phyloP scores from a whole-genome alignment of 768 basidiomycete genomes.

The Gyrodon lividus region DNA sequence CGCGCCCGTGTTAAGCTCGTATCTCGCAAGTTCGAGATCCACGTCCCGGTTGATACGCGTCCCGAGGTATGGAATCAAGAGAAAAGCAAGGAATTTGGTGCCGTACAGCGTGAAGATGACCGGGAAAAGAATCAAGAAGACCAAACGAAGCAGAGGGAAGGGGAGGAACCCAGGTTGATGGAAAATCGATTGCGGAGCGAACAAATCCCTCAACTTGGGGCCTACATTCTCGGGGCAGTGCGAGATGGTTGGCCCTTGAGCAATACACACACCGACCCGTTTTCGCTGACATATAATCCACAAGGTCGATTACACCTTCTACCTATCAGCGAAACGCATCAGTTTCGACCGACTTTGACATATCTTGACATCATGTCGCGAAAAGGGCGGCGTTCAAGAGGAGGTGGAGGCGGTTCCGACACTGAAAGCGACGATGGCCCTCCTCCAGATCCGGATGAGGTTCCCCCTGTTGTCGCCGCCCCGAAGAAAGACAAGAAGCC shows the following conservation, averaged over 20 bases:
- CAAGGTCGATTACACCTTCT: slow-evolving; percentile 75
- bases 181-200: slow-evolving; percentile 77
- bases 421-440: slow-evolving; percentile 79
- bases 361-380: slow-evolving; percentile 74
- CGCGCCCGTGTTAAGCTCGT: slow-evolving; percentile 68
- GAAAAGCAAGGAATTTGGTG: slow-evolving; percentile 62
- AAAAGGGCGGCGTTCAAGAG: slow-evolving; percentile 52
- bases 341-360: slow-evolving; percentile 78
- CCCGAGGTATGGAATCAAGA: slow-evolving; percentile 81
- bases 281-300: slow-evolving; percentile 8
- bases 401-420: slow-evolving; percentile 48
- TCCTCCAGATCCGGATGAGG: slow-evolving; percentile 78
- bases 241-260: slow-evolving; percentile 55
- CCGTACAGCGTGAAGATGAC: slow-evolving; percentile 70
- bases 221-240: slow-evolving; percentile 76
- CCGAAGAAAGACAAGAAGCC: slow-evolving; percentile 58
- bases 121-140: slow-evolving; percentile 71
- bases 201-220: slow-evolving; percentile 59
- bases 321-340: slow-evolving; percentile 75
- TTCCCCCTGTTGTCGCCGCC: slow-evolving; percentile 38
- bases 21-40: slow-evolving; percentile 66
- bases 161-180: slow-evolving; percentile 58
- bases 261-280: not conserved
- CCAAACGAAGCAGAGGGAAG: slow-evolving; percentile 44
- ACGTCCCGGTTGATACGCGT: slow-evolving; percentile 79